Evolutionary conservation across 257 asterid species (phyloP).

Genomic region (Forsythia suspensa): DNA sequence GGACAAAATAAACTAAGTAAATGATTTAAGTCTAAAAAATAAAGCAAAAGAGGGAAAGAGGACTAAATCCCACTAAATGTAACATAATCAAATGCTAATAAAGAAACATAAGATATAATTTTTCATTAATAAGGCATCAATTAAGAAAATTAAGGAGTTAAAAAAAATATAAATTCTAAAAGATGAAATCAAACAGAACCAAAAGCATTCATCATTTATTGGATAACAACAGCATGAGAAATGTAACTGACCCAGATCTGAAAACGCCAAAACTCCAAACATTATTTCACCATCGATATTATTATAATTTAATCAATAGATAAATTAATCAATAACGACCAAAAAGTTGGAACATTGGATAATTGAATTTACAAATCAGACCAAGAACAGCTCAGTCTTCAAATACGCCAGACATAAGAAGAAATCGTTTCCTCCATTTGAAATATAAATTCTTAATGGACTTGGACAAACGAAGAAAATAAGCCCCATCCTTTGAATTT

Average conservation of each 20-base stretch:
- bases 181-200: background rate
- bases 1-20: background rate
- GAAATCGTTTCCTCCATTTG: background rate
- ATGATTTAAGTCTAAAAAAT: background rate
- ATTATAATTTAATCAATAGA: constrained; percentile 11
- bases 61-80: background rate
- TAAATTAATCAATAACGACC: background rate
- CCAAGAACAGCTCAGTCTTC: constrained; percentile 18
- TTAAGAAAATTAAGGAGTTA: constrained; percentile 9
- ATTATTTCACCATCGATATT: constrained; percentile 20
- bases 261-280: constrained; percentile 3
- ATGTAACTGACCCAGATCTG: constrained; percentile 12
- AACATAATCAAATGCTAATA: constrained; percentile 21
- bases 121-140: constrained; percentile 7
- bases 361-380: constrained; percentile 1
- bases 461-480: background rate
- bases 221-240: background rate
- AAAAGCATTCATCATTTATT: constrained; percentile 20
- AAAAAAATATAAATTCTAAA: background rate
- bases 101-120: constrained; percentile 12
- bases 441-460: background rate
- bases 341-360: constrained; percentile 13
- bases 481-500: background rate
- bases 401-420: background rate
- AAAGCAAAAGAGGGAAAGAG: background rate